Evolutionary conservation across 1,284 basidiomycete species (phyloP), one percentile per base, ranked within the genome.

Genomic region (Sutorius eximius): DNA sequence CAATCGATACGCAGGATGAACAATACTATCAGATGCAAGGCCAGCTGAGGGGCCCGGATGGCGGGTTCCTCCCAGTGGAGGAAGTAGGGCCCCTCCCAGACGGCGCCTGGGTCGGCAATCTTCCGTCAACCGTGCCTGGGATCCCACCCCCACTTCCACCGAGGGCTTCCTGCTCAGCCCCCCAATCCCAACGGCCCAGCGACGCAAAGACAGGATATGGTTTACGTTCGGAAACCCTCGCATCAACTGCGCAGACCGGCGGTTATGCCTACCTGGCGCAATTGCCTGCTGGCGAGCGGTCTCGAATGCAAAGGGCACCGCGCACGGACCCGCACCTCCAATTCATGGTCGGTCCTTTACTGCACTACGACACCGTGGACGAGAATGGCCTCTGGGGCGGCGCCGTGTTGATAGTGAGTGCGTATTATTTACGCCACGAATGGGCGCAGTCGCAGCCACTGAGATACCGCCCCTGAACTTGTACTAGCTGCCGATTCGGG

Each of bases 311-410:
- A 38, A 75, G 76, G 46, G 75, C 81, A 12, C 81, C 81, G 20
- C 78, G 80, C 27, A 91, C 88, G 86, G 72, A 82, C 32, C 90
- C 91, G 3, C 77, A 85, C 65, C 75, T 92, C 34, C 74, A 89
- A 75, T 82, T 90, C 59, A 91, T 91, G 88, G 86, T 84, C 51
- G 95, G 95, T 2, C 95, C 95, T 12, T 78, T 98, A 40, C 75
- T 99, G 59, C 84, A 89, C 57, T 98, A 96, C 71, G 95, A 98
- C 70, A 97, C 93, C 0, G 84, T 93, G 27, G 86, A 91, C 58
- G 76, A 83, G 53, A 72, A 83, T 41, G 85, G 85, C 15, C 73
- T 93, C 30, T 98, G 93, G 91, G 82, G 88, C 61, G 95, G 94
- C 20, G 90, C 89, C 11, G 91, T 84, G n/a, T 73, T 95, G 70